phyloP scores from a whole-genome alignment of 208 protist genomes.

The Wallacemonas rigidus region DNA sequence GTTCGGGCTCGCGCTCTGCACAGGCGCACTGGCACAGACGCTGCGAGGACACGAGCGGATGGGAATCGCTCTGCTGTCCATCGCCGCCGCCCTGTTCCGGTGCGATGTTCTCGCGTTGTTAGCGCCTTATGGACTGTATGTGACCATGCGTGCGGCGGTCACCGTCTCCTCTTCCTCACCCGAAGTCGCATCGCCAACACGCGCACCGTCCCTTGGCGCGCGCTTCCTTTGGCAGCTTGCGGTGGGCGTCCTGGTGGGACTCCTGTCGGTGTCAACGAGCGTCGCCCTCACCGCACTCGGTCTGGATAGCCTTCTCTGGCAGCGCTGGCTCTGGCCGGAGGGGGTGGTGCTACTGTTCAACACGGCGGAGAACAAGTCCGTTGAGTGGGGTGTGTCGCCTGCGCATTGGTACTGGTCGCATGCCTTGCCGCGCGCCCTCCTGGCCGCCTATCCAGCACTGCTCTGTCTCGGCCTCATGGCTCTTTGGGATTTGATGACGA shows the following conservation, averaged over 20 bases:
- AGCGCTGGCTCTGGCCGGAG: constrained; percentile 89
- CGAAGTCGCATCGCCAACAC: neutral
- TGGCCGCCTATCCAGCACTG: constrained; percentile 36
- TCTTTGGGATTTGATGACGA: constrained; percentile 4
- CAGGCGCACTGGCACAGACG: constrained; percentile 47
- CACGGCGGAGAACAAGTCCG: constrained; percentile 79
- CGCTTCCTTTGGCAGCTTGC: constrained; percentile 21
- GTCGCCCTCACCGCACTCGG: constrained; percentile 34
- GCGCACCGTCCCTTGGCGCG: neutral
- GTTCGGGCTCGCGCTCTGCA: constrained; percentile 71
- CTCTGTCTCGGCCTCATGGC: constrained; percentile 18
- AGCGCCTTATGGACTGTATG: constrained; percentile 43
- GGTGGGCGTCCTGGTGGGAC: constrained; percentile 20
- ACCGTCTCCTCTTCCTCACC: no score
- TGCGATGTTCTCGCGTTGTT: constrained; percentile 79
- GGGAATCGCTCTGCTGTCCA: constrained; percentile 29
- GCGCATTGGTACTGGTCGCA: constrained; percentile 87
- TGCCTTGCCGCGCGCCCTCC: constrained; percentile 78
- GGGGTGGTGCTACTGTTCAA: constrained; percentile 92
- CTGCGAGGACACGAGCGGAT: constrained; percentile 26
- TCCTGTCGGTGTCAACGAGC: constrained; percentile 21
- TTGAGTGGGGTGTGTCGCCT: constrained; percentile 80
- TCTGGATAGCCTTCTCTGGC: constrained; percentile 90
- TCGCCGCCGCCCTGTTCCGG: constrained; percentile 72
- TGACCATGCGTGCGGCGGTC: neutral